Conservation (phyloP, 495 filamentous ascomycete species). For the Aeminium ludgeri region DNA sequence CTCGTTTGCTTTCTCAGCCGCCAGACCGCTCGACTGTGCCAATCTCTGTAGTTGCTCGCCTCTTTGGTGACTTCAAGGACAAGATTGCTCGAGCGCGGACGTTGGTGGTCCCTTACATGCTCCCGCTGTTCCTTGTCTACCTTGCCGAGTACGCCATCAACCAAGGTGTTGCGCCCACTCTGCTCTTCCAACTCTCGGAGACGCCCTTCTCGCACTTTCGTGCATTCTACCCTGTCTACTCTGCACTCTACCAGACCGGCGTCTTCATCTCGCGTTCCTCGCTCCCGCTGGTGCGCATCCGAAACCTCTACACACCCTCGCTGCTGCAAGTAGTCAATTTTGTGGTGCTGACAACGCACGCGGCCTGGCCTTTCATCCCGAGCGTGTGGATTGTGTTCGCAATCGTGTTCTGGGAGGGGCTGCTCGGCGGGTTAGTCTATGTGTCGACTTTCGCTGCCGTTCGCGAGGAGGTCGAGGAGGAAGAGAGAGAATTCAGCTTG, state of each 20-base stretch:
- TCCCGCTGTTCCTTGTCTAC: constrained; percentile 82
- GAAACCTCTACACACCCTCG: constrained; percentile 63
- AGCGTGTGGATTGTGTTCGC: constrained; percentile 66
- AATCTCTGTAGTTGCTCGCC: background rate
- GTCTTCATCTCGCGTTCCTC: constrained; percentile 90
- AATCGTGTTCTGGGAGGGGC: constrained; percentile 87
- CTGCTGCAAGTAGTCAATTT: constrained; percentile 75
- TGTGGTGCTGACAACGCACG: constrained; percentile 51
- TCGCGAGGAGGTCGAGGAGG: constrained; percentile 52
- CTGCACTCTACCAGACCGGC: constrained; percentile 80
- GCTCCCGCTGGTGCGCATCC: constrained; percentile 67
- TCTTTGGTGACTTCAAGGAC: constrained; percentile 27
- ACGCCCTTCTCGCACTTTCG: constrained; percentile 69
- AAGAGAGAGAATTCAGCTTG: constrained; percentile 79
- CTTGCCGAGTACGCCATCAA: constrained; percentile 95
- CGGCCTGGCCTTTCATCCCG: constrained; percentile 62
- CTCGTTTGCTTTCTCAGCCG: constrained; percentile 22
- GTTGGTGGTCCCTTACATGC: constrained; percentile 63
- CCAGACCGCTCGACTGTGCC: no score
- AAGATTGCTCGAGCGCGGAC: constrained; percentile 37
- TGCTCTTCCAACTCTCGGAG: constrained; percentile 62
- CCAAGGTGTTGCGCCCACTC: constrained; percentile 73
- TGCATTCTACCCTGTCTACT: constrained; percentile 85
- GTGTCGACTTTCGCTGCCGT: constrained; percentile 94
- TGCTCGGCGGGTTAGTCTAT: constrained; percentile 81